phyloP scores from a whole-genome alignment of 2,329 filamentous ascomycete species.

The Botrytis sinoallii region DNA sequence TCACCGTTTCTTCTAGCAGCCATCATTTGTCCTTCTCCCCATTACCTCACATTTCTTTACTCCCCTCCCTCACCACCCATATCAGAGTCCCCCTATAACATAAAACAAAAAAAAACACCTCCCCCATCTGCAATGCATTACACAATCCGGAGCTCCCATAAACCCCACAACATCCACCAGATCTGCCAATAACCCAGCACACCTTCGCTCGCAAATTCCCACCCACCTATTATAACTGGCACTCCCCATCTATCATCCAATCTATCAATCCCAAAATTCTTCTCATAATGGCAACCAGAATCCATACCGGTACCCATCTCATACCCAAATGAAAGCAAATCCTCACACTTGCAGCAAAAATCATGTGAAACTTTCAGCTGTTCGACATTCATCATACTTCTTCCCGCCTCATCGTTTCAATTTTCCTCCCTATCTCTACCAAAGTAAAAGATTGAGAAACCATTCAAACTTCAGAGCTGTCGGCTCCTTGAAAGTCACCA shows the following conservation, averaged over 20 bases:
- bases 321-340: neutral
- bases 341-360: neutral
- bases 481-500: neutral
- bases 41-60: neutral
- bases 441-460: neutral
- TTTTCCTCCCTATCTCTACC: neutral
- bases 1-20: rapidly evolving
- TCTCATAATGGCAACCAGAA: neutral
- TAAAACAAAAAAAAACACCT: no score
- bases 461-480: neutral
- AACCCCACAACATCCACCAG: no score
- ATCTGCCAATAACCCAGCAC: no score
- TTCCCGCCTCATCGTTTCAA: neutral
- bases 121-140: no score
- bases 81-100: neutral
- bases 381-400: neutral
- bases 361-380: neutral
- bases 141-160: no score
- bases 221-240: neutral
- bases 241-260: neutral
- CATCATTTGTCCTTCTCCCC: neutral
- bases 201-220: neutral
- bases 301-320: neutral
- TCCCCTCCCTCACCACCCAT: no score
- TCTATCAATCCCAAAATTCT: neutral